phyloP scores from a whole-genome alignment of 169 alveolate genomes.

The Eimeria acervulina region DNA sequence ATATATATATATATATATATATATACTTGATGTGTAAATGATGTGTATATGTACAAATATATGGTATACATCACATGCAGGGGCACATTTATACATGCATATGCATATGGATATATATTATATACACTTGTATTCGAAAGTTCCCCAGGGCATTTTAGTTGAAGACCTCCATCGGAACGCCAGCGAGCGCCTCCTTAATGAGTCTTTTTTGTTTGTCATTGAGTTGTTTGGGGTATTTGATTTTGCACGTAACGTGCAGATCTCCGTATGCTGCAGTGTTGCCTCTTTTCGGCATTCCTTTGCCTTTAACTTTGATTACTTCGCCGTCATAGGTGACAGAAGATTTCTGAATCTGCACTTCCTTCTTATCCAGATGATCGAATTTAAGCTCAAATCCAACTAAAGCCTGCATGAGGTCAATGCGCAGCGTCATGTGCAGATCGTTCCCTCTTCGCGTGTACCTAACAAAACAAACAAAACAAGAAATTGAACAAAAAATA shows the following conservation, averaged over 20 bases:
- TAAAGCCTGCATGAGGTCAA: constrained; percentile 85
- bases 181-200: constrained; percentile 84
- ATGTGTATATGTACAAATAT: too few species aligned
- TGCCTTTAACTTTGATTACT: constrained; percentile 77
- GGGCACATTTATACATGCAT: too few species aligned
- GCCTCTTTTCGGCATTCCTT: constrained; percentile 87
- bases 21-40: too few species aligned
- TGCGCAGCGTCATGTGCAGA: constrained; percentile 83
- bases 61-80: too few species aligned
- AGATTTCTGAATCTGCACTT: constrained; percentile 73
- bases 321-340: constrained; percentile 85
- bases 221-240: constrained; percentile 85
- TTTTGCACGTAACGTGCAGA: constrained; percentile 78
- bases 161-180: not conserved
- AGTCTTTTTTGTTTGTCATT: constrained; percentile 85
- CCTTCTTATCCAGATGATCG: constrained; percentile 82
- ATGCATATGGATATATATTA: too few species aligned
- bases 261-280: constrained; percentile 83
- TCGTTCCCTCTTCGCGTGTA: constrained; percentile 85
- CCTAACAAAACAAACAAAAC: not conserved
- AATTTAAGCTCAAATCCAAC: constrained; percentile 85
- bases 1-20: too few species aligned
- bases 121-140: not conserved
- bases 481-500: not conserved
- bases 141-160: not conserved